A percentile compares a stretch with the other conserved stretches of the same genome.
Evolutionary conservation across 2,329 filamentous ascomycete species (phyloP).

Genomic region (Chalaropsis thielavioides): DNA sequence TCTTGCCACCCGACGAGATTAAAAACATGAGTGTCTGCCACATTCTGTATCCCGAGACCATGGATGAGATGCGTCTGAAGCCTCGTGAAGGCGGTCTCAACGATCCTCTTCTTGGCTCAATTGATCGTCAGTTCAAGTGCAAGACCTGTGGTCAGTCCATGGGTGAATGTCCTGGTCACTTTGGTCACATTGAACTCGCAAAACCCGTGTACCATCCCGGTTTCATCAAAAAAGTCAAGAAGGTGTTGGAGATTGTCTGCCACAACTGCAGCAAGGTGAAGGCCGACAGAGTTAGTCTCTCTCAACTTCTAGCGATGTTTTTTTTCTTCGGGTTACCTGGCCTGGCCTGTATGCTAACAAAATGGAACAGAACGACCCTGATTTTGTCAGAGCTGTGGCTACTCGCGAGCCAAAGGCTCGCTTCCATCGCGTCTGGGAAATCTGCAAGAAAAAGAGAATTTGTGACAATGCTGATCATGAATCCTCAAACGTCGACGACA

Average conservation of each 20-base stretch:
- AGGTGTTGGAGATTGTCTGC: constrained; percentile 96
- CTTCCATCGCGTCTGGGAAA: constrained; percentile 81
- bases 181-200: constrained; percentile 95
- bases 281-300: constrained; percentile 88
- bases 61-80: constrained; percentile 88
- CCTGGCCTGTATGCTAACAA: constrained; percentile 38
- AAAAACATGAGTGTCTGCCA: constrained; percentile 97
- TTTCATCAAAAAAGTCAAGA: constrained; percentile 98
- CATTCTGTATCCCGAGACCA: constrained; percentile 96
- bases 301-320: constrained; percentile 18
- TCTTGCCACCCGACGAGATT: constrained; percentile 95
- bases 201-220: constrained; percentile 90
- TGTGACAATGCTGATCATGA: constrained; percentile 70
- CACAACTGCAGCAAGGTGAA: constrained; percentile 97
- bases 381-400: constrained; percentile 67
- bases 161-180: constrained; percentile 92
- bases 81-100: constrained; percentile 87
- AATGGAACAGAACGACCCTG: constrained; percentile 55
- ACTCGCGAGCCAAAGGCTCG: constrained; percentile 87
- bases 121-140: constrained; percentile 90
- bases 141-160: constrained; percentile 93
- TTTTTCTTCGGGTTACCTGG: background rate
- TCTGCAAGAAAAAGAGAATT: constrained; percentile 75
- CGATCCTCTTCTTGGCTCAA: constrained; percentile 88
- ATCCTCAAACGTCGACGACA: constrained; percentile 53